These are phyloP conservation scores for Breynia disticha DNA, from an alignment of 441 rosid genomes.

Conservation along the genomic window DNA sequence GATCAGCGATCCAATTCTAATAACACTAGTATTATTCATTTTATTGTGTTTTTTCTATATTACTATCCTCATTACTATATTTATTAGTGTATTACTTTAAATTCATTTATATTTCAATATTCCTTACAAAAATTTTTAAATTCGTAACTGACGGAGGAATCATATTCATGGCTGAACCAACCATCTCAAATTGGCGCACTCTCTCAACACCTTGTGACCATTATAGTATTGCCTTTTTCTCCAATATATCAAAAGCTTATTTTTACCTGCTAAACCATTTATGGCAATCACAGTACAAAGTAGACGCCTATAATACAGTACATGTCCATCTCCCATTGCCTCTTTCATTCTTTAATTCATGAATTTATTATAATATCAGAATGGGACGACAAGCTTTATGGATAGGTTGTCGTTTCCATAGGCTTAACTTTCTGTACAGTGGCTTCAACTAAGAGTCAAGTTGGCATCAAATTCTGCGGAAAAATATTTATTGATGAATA, in stretches of 20 bases:
- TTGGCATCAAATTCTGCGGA: constrained; percentile 7
- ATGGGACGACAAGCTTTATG: constrained; percentile 24
- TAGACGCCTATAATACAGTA: constrained; percentile 1
- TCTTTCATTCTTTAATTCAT: constrained; percentile 6
- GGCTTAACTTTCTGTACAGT: neutral
- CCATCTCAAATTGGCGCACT: constrained; percentile 14
- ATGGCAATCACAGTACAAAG: neutral
- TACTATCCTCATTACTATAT: too few relatives aligned
- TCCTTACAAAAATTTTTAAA: too few relatives aligned
- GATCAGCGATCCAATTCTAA: too few relatives aligned
- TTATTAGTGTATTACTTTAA: too few relatives aligned
- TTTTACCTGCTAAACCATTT: neutral
- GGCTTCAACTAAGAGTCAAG: constrained; percentile 1
- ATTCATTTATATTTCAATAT: too few relatives aligned
- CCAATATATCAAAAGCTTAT: constrained; percentile 1
- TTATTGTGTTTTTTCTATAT: too few relatives aligned
- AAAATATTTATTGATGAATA: neutral
- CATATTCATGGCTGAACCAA: constrained; percentile 17
- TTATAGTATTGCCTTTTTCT: constrained; percentile 8
- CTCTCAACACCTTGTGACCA: constrained; percentile 20
- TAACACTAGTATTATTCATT: too few relatives aligned
- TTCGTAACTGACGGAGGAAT: too few relatives aligned
- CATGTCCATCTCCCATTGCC: constrained; percentile 16
- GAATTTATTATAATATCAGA: constrained; percentile 4
- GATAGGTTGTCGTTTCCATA: constrained; percentile 9